These are phyloP conservation scores for Pichia exigua DNA, from an alignment of 805 yeast species.

Conservation along the genomic window DNA sequence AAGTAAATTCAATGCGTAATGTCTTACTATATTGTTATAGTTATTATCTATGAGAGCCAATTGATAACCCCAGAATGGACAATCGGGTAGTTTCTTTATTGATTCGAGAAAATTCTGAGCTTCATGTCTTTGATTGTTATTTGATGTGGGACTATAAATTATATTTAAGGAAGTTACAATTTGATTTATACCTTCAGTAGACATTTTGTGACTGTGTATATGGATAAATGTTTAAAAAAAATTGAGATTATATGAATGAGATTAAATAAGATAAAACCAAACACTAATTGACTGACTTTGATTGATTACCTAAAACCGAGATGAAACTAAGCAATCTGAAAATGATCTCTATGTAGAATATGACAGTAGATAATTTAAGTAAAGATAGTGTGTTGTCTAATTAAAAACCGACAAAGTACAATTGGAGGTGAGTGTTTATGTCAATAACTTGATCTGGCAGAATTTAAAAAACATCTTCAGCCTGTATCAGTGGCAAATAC, in stretches of 20 bases:
- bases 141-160: conserved; percentile 58
- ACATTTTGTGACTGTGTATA: not conserved
- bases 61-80: conserved; percentile 90
- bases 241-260: not conserved
- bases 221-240: not conserved
- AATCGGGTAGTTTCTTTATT: conserved; percentile 68
- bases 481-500: not conserved
- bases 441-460: not conserved
- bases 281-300: not conserved
- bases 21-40: conserved; percentile 67
- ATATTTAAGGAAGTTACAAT: conserved; percentile 71
- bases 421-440: not conserved
- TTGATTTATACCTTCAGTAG: conserved; percentile 52
- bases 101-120: conserved; percentile 65
- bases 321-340: not conserved
- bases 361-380: no score
- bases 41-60: conserved; percentile 59
- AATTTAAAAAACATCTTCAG: not conserved
- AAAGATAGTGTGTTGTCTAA: no score
- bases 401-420: not conserved
- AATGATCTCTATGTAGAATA: not conserved
- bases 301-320: not conserved
- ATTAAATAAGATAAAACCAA: not conserved
- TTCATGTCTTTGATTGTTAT: conserved; percentile 46
- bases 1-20: conserved; percentile 78